Conservation (phyloP, 2,329 filamentous ascomycete species). For the Fusarium longipes region DNA sequence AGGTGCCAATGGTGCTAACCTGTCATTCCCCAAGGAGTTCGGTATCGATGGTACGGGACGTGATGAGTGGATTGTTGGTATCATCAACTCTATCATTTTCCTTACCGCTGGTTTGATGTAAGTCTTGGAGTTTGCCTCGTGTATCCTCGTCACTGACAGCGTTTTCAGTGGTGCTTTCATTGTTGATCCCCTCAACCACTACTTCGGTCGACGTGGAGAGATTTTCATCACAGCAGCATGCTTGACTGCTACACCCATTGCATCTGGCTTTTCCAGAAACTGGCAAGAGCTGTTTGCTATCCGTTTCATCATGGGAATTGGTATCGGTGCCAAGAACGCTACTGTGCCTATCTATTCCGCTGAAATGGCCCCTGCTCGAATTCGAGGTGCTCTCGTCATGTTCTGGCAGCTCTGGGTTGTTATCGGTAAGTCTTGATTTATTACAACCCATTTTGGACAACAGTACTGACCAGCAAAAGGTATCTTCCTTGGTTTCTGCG, state of each 20-base stretch:
- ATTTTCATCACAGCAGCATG: slow-evolving; percentile 82
- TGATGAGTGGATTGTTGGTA: slow-evolving; percentile 66
- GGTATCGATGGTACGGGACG: slow-evolving; percentile 49
- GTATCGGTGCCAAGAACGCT: slow-evolving; percentile 73
- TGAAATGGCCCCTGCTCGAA: slow-evolving; percentile 74
- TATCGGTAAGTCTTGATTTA: slow-evolving; percentile 52
- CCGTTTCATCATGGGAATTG: slow-evolving; percentile 75
- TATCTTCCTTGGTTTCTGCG: slow-evolving; percentile 58
- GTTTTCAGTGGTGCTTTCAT: slow-evolving; percentile 44
- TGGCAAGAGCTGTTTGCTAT: slow-evolving; percentile 76
- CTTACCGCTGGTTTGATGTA: slow-evolving; percentile 50
- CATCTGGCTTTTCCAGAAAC: slow-evolving; percentile 71
- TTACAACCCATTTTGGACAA: rapidly evolving
- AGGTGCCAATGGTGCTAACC: slow-evolving; percentile 69
- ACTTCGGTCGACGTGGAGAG: slow-evolving; percentile 59
- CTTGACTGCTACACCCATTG: slow-evolving; percentile 72
- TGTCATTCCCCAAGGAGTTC: slow-evolving; percentile 66
- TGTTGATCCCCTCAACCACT: slow-evolving; percentile 69
- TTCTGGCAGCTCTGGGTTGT: slow-evolving; percentile 79
- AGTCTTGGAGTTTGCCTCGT: rapidly evolving
- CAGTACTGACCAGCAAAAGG: neutral
- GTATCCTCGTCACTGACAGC: neutral
- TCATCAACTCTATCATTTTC: slow-evolving; percentile 63
- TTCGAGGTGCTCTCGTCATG: slow-evolving; percentile 83
- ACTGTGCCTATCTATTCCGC: slow-evolving; percentile 79